Conservation (phyloP, 2,329 filamentous ascomycete genomes). For the Hypoxylon rubiginosum region DNA sequence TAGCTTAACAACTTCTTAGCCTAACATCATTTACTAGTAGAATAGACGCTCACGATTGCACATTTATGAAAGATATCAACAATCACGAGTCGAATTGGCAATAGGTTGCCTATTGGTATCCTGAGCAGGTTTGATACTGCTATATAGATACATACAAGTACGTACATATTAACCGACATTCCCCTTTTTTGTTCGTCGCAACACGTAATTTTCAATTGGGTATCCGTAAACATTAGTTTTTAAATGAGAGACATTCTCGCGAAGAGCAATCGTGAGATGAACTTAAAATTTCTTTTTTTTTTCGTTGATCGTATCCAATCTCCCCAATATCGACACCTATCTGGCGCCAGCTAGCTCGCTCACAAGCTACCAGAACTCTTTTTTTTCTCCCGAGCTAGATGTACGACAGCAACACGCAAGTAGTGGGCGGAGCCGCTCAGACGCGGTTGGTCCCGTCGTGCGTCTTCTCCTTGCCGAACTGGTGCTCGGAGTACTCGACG, state of each 20-base stretch:
- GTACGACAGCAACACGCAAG: too few species aligned
- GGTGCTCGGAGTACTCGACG: slow-evolving; percentile 45
- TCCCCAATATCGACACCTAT: neutral
- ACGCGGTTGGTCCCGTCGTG: slow-evolving; percentile 49
- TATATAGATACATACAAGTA: neutral
- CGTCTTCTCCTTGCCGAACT: slow-evolving; percentile 46
- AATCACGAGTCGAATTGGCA: neutral
- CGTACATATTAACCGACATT: slow-evolving; percentile 4
- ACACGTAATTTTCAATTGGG: slow-evolving; percentile 20
- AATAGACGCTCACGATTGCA: neutral
- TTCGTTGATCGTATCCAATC: neutral
- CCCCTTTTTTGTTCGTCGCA: neutral
- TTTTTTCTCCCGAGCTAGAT: neutral
- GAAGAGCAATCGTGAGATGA: slow-evolving; percentile 3
- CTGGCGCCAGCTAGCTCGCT: neutral
- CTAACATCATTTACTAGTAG: neutral
- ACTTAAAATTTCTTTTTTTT: neutral
- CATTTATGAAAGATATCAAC: too few species aligned
- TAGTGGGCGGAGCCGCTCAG: slow-evolving; percentile 30
- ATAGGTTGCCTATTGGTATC: slow-evolving; percentile 2
- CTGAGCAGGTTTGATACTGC: slow-evolving; percentile 2
- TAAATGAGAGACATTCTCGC: slow-evolving; percentile 25
- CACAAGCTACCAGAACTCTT: neutral
- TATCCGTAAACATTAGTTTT: slow-evolving; percentile 19
- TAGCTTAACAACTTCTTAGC: too few species aligned